Base-by-base conservation (phyloP, 2,329 filamentous ascomycete species). In the Paracamarosporium sp. region DNA sequence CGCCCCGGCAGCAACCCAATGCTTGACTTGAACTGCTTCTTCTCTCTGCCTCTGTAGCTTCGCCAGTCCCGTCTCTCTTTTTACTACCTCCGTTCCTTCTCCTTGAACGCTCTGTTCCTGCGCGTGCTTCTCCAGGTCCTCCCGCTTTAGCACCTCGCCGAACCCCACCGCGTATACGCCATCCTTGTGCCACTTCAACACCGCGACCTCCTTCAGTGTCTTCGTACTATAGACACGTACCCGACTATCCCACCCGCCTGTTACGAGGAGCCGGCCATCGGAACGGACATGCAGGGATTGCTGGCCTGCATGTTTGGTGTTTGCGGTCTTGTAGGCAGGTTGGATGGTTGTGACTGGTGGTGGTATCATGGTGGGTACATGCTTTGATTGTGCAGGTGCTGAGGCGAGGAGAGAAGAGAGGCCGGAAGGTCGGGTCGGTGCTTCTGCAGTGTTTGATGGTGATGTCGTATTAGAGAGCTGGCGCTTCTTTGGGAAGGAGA, bases 101-200 rank as follows among this genome's bases (percentile, higher is more conserved):
- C n/a, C 31, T 20, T 5, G 36, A 38, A 11, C 35, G 33, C n/a
- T 31, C 40, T 11, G 9, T 20, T 20, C 15, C 9, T 17, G 44
- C 17, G 31, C 30, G 27, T 44, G 5, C 2, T 30, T 43, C 6
- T 20, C 55, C 4, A 59, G 12, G 22, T 66, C 59, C 28, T 44
- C 56, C 7, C 33, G 38, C 2, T 62, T 56, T 48, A 74, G 17
- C 2, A 85, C 65, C 2, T 78, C 67, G 0, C 83, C 88, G 79
- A 98, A 96, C 0, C 87, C 88, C 17, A 91, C 84, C 3, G 91
- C 86, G 78, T 95, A 97, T 63, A 92, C 93, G 1, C 93, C 93
- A 30, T 91, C 89, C 65, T 90, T 88, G 76, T 98, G 95, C 94
- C 94, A 98, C 76, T 96, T 96, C 62, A 98, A 79, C 53, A 97